Evolutionary conservation across 495 filamentous ascomycete species (phyloP), one percentile per base, ranked within the genome.

Genomic region (Penicillium angulare): DNA sequence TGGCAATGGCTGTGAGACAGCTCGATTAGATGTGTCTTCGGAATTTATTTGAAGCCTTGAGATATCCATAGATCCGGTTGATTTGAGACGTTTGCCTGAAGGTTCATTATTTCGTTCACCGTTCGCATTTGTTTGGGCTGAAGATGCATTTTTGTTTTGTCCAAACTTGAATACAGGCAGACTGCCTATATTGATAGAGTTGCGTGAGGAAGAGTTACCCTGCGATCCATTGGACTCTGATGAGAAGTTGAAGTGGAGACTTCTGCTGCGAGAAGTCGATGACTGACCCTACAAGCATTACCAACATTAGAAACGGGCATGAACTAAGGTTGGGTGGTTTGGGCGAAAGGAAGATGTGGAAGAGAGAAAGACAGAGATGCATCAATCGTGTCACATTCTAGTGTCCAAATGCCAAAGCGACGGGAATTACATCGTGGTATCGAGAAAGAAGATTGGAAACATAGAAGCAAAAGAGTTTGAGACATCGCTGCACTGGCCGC

Each of bases 211-310:
- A 45, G 32, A 51, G 13, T 56, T 63, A 59, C 47, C 53, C 52
- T 42, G 24, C 20, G 48, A 43, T 8, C 31, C 39, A 15, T 50
- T 47, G 18, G 50, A 34, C n/a, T 55, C 57, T 7, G 57, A 49
- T 7, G 43, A 38, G 12, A 55, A 52, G 12, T 54, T 44, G 24
- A 60, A 55, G 27, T 55, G 47, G 35, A 48, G 17, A 34, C 44
- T 52, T 33, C 47, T 63, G 45, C 50, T 61, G 43, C 53, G 56
- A 35, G 58, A 27, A 59, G 32, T 52, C n/a, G 58, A 57, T 43
- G 70, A 53, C 54, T 68, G 62, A 61, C 55, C 73, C 73, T 76
- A 76, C 71, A 74, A n/a, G 46, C 31, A 64, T 65, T 64, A 74
- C 56, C 65, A 64, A 61, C 52, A 66, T 63, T 51, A 61, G 59